A percentile compares a stretch with the other conserved stretches of the same genome.
Conservation (phyloP, 306 rosid genomes). For the Acacia confusa region DNA sequence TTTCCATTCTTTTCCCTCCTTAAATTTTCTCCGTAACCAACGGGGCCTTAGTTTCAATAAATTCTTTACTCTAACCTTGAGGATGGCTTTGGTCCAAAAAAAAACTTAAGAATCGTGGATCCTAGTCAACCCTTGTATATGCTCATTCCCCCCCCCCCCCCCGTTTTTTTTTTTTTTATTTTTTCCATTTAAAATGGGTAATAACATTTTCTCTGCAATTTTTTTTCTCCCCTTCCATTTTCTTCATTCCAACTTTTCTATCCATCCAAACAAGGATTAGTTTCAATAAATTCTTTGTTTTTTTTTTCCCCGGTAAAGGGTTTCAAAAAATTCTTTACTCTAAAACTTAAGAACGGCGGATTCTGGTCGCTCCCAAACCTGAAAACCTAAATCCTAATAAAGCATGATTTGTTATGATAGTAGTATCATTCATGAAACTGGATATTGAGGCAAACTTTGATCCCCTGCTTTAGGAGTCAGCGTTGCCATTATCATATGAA, state of each 20-base stretch:
- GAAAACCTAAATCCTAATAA: neutral
- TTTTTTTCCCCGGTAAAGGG: no score
- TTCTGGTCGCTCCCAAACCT: neutral
- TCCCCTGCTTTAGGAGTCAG: neutral
- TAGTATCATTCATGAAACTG: neutral
- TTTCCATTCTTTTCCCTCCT: no score
- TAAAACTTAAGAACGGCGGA: neutral
- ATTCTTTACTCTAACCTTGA: neutral
- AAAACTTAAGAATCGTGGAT: no score
- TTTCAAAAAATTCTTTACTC: neutral
- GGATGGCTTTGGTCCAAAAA: no score
- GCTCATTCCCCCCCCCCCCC: no score
- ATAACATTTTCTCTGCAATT: no score
- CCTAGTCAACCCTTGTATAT: no score
- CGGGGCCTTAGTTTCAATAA: neutral
- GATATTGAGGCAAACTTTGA: neutral
- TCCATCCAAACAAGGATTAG: neutral
- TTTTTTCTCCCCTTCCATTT: no score
- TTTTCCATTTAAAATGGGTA: no score
- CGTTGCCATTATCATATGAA: constrained; percentile 6
- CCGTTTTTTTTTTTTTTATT: no score
- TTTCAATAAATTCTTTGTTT: neutral
- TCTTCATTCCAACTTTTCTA: no score
- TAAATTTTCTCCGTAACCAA: no score
- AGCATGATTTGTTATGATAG: neutral